phyloP scores from a whole-genome alignment of 176 grass and related monocot species.

The Chloris gayana region DNA sequence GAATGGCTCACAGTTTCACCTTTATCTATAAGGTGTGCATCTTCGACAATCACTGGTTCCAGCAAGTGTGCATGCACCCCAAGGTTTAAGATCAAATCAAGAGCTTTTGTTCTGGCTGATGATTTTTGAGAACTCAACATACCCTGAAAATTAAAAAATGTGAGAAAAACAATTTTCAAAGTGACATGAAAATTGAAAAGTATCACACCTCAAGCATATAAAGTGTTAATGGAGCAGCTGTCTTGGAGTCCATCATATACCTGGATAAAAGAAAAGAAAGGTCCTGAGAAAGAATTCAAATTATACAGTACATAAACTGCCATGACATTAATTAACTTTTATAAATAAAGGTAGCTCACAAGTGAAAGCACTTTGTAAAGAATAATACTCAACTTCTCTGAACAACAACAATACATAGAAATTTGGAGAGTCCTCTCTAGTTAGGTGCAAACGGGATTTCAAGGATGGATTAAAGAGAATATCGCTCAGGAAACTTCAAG shows the following conservation, averaged over 20 bases:
- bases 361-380: background rate
- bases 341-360: background rate
- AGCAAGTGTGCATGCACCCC: conserved; percentile 93
- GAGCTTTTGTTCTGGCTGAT: conserved; percentile 84
- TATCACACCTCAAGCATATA: conserved; percentile 95
- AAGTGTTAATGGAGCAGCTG: conserved; percentile 87
- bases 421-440: background rate
- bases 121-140: conserved; percentile 85
- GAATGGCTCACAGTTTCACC: conserved; percentile 57
- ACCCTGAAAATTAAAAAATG: conserved; percentile 60
- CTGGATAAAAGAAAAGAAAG: conserved; percentile 56
- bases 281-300: conserved; percentile 1
- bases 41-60: conserved; percentile 89
- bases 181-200: background rate
- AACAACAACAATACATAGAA: background rate
- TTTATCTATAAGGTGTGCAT: conserved; percentile 62
- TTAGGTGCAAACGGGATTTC: background rate
- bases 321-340: background rate
- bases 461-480: background rate
- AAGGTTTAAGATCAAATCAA: conserved; percentile 96
- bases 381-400: conserved; percentile 9
- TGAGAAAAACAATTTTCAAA: conserved; percentile 22
- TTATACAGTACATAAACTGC: background rate
- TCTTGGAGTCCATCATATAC: conserved; percentile 91
- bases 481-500: background rate